Conservation (phyloP, 305 asterid genomes). For the Fraxinus ornus region DNA sequence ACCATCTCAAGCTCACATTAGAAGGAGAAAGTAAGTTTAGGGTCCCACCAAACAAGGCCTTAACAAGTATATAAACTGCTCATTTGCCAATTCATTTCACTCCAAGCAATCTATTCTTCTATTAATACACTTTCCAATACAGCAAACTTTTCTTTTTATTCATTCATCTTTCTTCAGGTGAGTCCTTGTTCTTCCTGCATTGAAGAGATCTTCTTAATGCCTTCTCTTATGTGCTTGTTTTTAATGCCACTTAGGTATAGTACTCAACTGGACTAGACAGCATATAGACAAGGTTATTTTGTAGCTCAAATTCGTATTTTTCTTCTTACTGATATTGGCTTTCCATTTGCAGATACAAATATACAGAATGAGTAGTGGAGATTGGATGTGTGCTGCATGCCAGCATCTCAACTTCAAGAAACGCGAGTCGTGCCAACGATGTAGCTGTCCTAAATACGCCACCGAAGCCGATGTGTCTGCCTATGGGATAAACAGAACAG, state of each 20-base stretch:
- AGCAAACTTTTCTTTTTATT: background rate
- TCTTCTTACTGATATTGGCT: background rate
- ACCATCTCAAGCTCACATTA: conserved; percentile 14
- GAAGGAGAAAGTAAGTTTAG: conserved; percentile 9
- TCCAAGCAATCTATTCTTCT: conserved; percentile 10
- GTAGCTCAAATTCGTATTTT: background rate
- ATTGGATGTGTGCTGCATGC: conserved; percentile 59
- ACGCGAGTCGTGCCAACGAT: conserved; percentile 46
- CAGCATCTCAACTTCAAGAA: conserved; percentile 49
- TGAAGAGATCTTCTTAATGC: background rate
- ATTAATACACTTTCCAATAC: background rate
- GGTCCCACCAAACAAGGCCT: conserved; percentile 38
- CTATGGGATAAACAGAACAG: conserved; percentile 36
- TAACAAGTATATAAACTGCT: conserved; percentile 31
- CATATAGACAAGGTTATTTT: background rate
- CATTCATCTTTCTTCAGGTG: conserved; percentile 18
- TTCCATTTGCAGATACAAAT: background rate
- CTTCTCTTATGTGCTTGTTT: background rate
- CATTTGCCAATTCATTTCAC: conserved; percentile 28
- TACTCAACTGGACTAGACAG: background rate
- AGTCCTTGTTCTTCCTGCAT: background rate
- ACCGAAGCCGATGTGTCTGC: conserved; percentile 31
- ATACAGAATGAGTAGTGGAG: conserved; percentile 47
- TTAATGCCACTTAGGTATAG: background rate
- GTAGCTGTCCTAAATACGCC: conserved; percentile 46